phyloP scores from a whole-genome alignment of 2,329 filamentous ascomycete species.

The Westerdykella ornata region DNA sequence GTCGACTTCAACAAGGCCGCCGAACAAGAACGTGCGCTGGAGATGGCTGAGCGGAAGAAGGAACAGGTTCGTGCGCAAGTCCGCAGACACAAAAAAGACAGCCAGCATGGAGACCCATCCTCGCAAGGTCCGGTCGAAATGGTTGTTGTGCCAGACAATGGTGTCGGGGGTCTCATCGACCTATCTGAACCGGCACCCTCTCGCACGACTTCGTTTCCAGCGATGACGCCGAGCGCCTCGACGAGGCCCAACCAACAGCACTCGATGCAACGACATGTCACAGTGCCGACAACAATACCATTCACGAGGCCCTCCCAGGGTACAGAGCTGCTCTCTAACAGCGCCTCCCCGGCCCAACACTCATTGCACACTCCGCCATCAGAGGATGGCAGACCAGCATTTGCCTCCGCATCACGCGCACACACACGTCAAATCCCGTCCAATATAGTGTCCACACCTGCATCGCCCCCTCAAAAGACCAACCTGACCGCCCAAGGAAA shows the following conservation, averaged over 20 bases:
- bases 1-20: conserved; percentile 41
- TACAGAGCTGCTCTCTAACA: neutral
- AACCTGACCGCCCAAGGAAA: conserved; percentile 1
- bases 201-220: neutral
- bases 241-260: conserved; percentile 12
- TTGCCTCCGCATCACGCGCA: conserved; percentile 5
- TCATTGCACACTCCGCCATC: neutral
- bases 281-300: neutral
- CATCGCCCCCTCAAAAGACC: conserved; percentile 6
- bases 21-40: conserved; percentile 35
- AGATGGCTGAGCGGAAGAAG: conserved; percentile 33
- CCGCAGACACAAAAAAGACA: conserved; percentile 14
- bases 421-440: conserved; percentile 9
- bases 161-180: conserved; percentile 6
- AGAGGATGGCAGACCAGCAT: conserved; percentile 1
- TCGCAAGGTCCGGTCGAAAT: conserved; percentile 8
- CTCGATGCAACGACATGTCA: neutral
- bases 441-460: conserved; percentile 15
- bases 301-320: neutral
- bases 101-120: conserved; percentile 9
- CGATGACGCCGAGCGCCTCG: neutral
- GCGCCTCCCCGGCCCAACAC: neutral
- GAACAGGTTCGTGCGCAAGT: conserved; percentile 23
- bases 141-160: conserved; percentile 10
- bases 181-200: conserved; percentile 1